Base-by-base conservation (phyloP, 1,284 basidiomycete genomes). In the Ustilago tritici region DNA sequence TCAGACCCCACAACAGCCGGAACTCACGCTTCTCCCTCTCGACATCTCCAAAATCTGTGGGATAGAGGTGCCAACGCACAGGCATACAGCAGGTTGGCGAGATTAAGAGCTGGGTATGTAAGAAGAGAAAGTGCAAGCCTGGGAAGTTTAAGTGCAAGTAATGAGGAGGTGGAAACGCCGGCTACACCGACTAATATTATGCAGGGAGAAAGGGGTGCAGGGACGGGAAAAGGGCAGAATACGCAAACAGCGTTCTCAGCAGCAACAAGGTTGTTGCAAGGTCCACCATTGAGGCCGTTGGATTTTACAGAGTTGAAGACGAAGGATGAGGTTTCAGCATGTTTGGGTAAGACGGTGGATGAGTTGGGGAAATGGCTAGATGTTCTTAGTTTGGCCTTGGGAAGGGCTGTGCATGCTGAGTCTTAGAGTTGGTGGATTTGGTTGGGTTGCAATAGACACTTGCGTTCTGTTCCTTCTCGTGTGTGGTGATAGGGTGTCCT, bases 311-410 rank as follows among this genome's bases (percentile, higher is more conserved):
- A 88, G n/a, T 86, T 95, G 46, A 89, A 91, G 62, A 87, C 88
- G 17, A 89, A 89, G 41, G 92, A 92, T 36, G 89, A 89, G 40
- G 91, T 93, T 0, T 92, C 93, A 76, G 87, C 88, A 0, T 91
- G 93, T 82, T 89, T 98, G 46, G 91, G 91, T 41, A 88, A 88
- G 55, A 93, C 92, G 1, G 91, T 97, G 9, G 92, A 93, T 66
- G 92, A 93, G 78, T 89, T 98, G 50, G 89, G 90, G 3, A 89
- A 90, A 75, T 97, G 94, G 94, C 87, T 98, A 61, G 90, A 91
- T 4, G 89, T 92, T 0, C 90, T 97, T 1, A 93, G 58, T 89
- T 88, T 55, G 88, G 95, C 78, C 0, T 60, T 82, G 34, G 69
- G 68, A 4, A 43, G 69, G 6, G 80, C 79, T 32, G 59, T 82